phyloP scores from a whole-genome alignment of 345 rosid genomes.

The Geranium rotundifolium region DNA sequence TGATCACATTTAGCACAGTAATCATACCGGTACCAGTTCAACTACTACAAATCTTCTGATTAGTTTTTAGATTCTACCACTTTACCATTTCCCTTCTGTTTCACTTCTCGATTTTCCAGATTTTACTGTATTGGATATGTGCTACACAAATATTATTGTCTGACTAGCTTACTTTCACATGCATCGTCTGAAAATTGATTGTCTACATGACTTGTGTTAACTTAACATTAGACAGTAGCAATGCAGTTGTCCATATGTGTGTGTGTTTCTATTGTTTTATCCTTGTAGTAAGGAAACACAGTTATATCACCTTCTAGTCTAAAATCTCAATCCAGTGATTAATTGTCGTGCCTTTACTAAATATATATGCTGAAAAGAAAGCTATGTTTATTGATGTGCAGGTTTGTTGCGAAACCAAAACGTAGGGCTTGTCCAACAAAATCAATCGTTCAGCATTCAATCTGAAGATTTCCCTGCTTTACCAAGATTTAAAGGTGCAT shows the following conservation, averaged over 20 bases:
- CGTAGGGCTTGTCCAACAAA: constrained; percentile 82
- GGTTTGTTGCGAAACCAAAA: constrained; percentile 88
- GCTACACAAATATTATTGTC: neutral
- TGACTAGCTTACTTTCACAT: neutral
- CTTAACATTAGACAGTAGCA: too few species aligned
- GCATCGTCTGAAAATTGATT: neutral
- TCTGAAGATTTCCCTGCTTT: constrained; percentile 98
- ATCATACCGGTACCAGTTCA: neutral
- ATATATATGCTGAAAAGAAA: too few species aligned
- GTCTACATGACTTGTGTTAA: neutral
- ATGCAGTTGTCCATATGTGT: too few species aligned
- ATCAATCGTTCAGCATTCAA: constrained; percentile 97
- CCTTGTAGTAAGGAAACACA: too few species aligned
- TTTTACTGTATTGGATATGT: too few species aligned
- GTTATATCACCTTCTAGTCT: neutral
- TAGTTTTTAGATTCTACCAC: neutral
- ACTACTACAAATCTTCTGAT: neutral
- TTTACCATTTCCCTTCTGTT: neutral
- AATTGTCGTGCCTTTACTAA: too few species aligned
- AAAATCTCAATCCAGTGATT: neutral
- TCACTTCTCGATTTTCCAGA: neutral
- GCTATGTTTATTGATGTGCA: constrained; percentile 14
- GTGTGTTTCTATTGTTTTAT: too few species aligned
- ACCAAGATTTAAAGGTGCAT: constrained; percentile 92
- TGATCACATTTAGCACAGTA: neutral